Evolutionary conservation across 2,329 filamentous ascomycete species (phyloP).

Genomic region (Alternaria alternata): DNA sequence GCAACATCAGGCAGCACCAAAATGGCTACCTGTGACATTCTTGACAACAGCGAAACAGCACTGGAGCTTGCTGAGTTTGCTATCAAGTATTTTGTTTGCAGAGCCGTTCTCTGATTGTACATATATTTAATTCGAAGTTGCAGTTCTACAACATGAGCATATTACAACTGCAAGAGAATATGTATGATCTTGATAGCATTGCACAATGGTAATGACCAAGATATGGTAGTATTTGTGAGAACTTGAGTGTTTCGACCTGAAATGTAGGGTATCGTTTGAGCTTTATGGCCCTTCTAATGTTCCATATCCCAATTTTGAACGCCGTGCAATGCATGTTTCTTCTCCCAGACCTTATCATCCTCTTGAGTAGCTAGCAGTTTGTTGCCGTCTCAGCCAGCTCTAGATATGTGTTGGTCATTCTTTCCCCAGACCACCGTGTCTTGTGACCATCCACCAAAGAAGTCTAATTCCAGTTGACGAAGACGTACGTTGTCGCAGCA

Average conservation of each 20-base stretch:
- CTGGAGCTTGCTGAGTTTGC: background rate
- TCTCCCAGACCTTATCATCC: background rate
- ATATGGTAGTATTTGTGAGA: background rate
- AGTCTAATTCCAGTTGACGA: background rate
- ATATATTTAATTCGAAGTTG: background rate
- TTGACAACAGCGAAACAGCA: background rate
- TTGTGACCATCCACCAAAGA: background rate
- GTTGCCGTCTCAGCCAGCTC: background rate
- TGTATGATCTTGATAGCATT: fast-evolving
- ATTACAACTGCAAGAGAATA: background rate
- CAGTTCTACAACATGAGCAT: background rate
- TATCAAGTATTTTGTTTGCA: background rate
- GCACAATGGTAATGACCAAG: background rate
- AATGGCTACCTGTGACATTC: constrained; percentile 29
- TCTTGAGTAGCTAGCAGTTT: background rate
- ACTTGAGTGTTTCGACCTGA: background rate
- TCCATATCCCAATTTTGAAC: constrained; percentile 35
- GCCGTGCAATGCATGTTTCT: constrained; percentile 42
- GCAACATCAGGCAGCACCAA: constrained; percentile 45
- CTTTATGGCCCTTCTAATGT: constrained; percentile 36
- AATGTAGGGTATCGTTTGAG: constrained; percentile 46
- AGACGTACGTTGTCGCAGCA: background rate
- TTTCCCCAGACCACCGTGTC: background rate
- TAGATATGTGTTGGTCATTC: background rate
- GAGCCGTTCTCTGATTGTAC: background rate